Base-by-base conservation (phyloP, 495 filamentous ascomycete genomes). In the Hypoxylon subgilvum region DNA sequence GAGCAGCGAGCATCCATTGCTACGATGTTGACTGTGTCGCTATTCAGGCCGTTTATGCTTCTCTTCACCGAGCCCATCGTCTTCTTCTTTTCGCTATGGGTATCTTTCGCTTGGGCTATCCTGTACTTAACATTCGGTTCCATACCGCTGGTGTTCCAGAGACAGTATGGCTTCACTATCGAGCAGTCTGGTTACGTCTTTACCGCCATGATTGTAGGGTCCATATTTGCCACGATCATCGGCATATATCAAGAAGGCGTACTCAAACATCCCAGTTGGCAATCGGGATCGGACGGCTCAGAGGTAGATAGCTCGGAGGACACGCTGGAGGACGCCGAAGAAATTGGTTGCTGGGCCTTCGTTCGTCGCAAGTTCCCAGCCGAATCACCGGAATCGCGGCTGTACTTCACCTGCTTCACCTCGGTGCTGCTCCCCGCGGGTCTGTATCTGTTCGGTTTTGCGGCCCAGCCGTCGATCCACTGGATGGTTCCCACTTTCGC, bases 61-160 rank as follows among this genome's bases (percentile, higher is more conserved):
- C 86, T 97, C 17, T 74, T 90, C 63, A 96, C 91, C 8, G 93
- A 97, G 63, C 90, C 92, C 0, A 90, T 96, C 9, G 91, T 97
- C 14, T 96, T 96, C 75, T 96, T 88, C 76, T 97, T 96, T 72
- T 92, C 88, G 17, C 76, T 95, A 10, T 97, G 93, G 93, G 84
- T 89, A 3, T 79, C 90, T 5, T 96, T 97, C 71, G 86, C 84
- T 42, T 97, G 92, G 93, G 92, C 87, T 1, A 83, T 95, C 0
- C 80, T 97, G 0, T 97, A 96, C 71, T 77, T 97, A 19, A 88
- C 87, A 23, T 92, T 94, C 61, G 80, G 82, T 23, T 86, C 85
- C 3, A 82, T 97, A 19, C 90, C 92, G 0, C 77, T 93, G 9
- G 84, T 96, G 47, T 96, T 94, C 72, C 53, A 68, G 13, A 82